Percentiles rank a stretch among this genome's conserved stretches.
phyloP scores from a whole-genome alignment of 306 rosid genomes.

The Trichosanthes truncata region DNA sequence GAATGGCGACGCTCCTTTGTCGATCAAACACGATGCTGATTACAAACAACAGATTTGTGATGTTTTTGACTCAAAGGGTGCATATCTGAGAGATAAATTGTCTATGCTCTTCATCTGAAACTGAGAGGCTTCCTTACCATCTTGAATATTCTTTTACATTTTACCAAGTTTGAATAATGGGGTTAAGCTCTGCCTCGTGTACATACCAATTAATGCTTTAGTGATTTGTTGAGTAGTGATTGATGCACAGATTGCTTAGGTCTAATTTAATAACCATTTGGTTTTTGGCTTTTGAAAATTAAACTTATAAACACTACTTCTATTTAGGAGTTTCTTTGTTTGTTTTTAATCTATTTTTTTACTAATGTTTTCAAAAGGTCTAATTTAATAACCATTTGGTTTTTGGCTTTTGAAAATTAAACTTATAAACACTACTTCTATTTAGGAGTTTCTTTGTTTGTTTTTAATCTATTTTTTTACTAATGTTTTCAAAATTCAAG shows the following conservation, averaged over 20 bases:
- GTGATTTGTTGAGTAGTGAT: background rate
- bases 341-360: too few species aligned
- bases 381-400: too few species aligned
- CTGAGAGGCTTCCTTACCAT: background rate
- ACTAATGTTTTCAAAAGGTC: too few species aligned
- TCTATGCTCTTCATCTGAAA: constrained; percentile 42
- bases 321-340: too few species aligned
- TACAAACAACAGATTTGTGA: constrained; percentile 64
- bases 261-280: too few species aligned
- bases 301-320: too few species aligned
- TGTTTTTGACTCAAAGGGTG: constrained; percentile 47
- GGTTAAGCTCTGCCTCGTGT: background rate
- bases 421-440: too few species aligned
- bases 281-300: too few species aligned
- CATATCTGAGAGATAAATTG: constrained; percentile 47
- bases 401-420: too few species aligned
- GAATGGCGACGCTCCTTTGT: constrained; percentile 35
- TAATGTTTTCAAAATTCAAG: too few species aligned
- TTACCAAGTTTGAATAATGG: background rate
- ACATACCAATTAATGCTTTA: background rate
- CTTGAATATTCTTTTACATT: background rate
- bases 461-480: too few species aligned
- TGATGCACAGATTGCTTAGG: background rate
- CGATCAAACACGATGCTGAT: constrained; percentile 56
- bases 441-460: too few species aligned